Conservation (phyloP, 192 early-diverging fungal species). For the Backusella liffmaniae region DNA sequence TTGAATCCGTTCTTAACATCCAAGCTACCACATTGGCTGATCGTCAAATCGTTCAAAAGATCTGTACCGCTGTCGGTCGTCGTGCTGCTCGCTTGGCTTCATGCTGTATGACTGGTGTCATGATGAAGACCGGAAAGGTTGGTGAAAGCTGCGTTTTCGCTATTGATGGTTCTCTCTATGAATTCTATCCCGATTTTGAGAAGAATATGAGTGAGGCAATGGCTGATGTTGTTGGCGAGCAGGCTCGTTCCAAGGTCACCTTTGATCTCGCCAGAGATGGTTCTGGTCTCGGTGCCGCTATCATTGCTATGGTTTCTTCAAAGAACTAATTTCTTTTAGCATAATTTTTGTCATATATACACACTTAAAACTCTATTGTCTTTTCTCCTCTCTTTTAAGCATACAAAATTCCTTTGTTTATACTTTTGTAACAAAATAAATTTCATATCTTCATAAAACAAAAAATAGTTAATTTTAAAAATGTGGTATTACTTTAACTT, state of each 20-base stretch:
- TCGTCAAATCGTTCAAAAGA: constrained; percentile 73
- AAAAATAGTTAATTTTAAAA: background rate
- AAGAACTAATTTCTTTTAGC: background rate
- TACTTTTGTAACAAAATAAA: constrained; percentile 5
- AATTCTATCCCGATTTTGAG: constrained; percentile 75
- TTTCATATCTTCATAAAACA: background rate
- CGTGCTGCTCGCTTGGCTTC: constrained; percentile 84
- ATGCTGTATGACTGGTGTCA: constrained; percentile 61
- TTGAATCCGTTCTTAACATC: constrained; percentile 69
- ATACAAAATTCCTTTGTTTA: background rate
- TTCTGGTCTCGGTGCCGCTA: constrained; percentile 77
- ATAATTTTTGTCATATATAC: background rate
- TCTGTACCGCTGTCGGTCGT: constrained; percentile 78
- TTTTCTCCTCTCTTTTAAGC: background rate
- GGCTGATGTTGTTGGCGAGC: constrained; percentile 67
- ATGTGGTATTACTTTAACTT: background rate
- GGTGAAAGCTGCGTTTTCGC: constrained; percentile 13
- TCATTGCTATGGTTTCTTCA: constrained; percentile 42
- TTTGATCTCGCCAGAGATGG: constrained; percentile 79
- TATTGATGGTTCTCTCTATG: constrained; percentile 77
- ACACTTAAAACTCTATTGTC: background rate
- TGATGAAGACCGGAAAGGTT: constrained; percentile 56
- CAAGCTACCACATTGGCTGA: constrained; percentile 72
- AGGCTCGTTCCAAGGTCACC: constrained; percentile 58
- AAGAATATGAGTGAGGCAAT: constrained; percentile 74